A percentile compares a stretch with the other conserved stretches of the same genome.
Conservation (phyloP, 306 rosid species). For the Sesbania bispinosa region DNA sequence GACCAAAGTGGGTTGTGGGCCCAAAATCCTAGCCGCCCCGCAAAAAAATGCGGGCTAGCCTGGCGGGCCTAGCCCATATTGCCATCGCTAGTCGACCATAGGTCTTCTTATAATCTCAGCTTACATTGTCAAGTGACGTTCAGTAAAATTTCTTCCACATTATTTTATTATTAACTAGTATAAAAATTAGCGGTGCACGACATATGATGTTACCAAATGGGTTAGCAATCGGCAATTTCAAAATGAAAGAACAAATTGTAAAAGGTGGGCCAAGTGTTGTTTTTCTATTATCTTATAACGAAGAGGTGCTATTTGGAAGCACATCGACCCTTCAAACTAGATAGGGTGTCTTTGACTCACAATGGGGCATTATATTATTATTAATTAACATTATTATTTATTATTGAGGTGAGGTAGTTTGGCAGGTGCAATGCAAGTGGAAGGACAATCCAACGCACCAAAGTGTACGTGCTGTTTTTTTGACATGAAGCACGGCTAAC, state of each 20-base stretch:
- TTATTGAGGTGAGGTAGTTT: too few relatives aligned
- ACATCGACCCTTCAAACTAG: slow-evolving; percentile 11
- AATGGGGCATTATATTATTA: neutral
- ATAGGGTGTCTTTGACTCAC: slow-evolving; percentile 16
- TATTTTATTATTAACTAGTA: too few relatives aligned
- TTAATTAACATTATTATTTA: slow-evolving; percentile 9
- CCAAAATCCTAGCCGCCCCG: too few relatives aligned
- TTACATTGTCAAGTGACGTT: too few relatives aligned
- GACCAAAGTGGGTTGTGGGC: too few relatives aligned
- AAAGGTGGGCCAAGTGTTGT: neutral
- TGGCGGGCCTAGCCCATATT: too few relatives aligned
- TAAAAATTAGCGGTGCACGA: neutral
- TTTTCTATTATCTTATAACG: neutral
- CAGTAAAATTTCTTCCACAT: too few relatives aligned
- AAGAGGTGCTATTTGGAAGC: slow-evolving; percentile 28
- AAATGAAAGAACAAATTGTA: neutral
- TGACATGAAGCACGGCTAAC: neutral
- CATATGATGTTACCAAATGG: neutral
- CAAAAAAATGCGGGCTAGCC: too few relatives aligned
- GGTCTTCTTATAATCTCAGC: too few relatives aligned
- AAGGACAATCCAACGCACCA: slow-evolving; percentile 14
- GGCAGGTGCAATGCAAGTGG: slow-evolving; percentile 35
- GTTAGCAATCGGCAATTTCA: neutral
- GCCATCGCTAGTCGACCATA: too few relatives aligned
- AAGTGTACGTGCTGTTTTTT: slow-evolving; percentile 1